Evolutionary conservation across 129 eudicot genomes (phyloP), one percentile per base, ranked within the genome.

Genomic region (Lonicera japonica): DNA sequence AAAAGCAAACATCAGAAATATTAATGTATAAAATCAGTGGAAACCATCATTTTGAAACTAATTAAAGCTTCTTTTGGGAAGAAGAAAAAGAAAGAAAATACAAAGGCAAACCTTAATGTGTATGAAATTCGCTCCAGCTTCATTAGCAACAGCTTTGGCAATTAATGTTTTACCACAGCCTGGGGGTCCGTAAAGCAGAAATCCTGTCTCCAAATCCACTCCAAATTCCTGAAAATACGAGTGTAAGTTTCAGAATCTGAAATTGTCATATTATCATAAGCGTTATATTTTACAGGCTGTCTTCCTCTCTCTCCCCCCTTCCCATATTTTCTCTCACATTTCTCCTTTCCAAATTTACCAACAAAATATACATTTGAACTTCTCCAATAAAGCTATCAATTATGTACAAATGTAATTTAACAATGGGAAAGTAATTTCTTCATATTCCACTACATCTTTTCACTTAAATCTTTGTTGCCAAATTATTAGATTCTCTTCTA

Each of bases 151-250:
- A 55, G 97, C 97, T 75, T 86, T 84, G 57, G 98, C 95, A 69
- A 91, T 91, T 62, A 87, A 77, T 45, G 98, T 87, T 75, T 91
- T 91, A 24, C 98, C 97, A 59, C 97, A 90, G 55, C 97, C 97
- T 23, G 97, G 97, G 64, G 97, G 97, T 50, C 97, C 97, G 57
- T 86, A 87, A 18, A 90, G 94, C 83, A 90, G 73, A 77, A 86
- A 81, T 23, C 96, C 96, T 0, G 91, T 80, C 77, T 82, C 95
- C 18, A 78, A 53, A 72, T 82, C 78, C 68, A 82, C 70, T 60
- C 96, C 98, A 47, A 66, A 70, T 47, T 80, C 73, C 96, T 87
- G 75, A 65, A 72, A 58, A 21, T 56, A 8, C 23, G 4, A 36
- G 25, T 25, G n/a, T 21, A 14, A 50, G 15, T 21, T 0, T 43